Base-by-base conservation (phyloP, 2,329 filamentous ascomycete species). In the Fonsecaea pugnacius region DNA sequence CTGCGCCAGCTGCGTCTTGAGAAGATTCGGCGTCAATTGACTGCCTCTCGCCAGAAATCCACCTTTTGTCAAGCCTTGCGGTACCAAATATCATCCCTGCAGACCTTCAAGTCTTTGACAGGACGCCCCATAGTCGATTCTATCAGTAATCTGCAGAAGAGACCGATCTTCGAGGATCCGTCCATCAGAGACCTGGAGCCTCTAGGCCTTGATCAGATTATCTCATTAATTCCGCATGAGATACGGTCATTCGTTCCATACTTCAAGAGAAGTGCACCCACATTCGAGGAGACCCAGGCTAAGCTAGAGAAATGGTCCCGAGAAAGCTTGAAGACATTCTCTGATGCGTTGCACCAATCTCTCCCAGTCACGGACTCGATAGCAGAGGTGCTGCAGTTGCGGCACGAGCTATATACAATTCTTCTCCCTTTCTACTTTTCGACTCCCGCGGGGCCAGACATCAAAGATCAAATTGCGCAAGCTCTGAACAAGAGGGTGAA, bases 231-330 rank as follows among this genome's bases (percentile, higher is more conserved):
- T 67, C 85, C 90, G 18, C 87, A 92, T 7, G 91, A 96, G 65
- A 90, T 96, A 48, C 86, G 86, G 53, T 90, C 89, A 69, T 97
- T 96, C 73, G 94, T 88, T 0, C 93, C 93, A 0, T 96, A 92
- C 79, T 90, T 96, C 38, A 87, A 91, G 33, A 88, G 96, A 71
- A 91, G 93, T 69, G 90, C 95, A 69, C 76, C 91, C 4, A 84
- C 87, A 27, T 85, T 84, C 21, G 77, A 80, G 27, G 83, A 87
- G 65, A 85, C 86, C 0, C 82, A 83, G 48, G 83, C 86, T 1
- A 86, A 86, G 75, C 81, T 91, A 14, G 82, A 82, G 24, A 75
- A 74, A 32, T 93, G 90, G 90, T 86, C 87, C 0, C 81, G 81
- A 57, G 82, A 83, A 57, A 87, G 87, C 1, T 84, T 86, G 18